A percentile compares a stretch with the other conserved stretches of the same genome.
Evolutionary conservation across 257 asterid genomes (phyloP).

Genomic region (Solanum bulbocastanum): DNA sequence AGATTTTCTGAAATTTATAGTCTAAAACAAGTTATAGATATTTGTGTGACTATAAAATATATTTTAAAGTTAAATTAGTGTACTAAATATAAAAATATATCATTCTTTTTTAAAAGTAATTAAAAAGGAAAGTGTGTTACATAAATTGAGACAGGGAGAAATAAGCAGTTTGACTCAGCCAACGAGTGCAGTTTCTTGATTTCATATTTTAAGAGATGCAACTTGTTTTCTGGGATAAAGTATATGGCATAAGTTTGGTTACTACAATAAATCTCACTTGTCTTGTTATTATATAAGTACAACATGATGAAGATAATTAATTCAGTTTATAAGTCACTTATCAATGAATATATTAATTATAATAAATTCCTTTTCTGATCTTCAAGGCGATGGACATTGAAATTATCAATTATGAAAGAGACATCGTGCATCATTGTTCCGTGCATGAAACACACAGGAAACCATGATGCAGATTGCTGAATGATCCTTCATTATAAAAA

Average conservation of each 20-base stretch:
- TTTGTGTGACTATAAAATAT: background rate
- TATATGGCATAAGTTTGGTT: background rate
- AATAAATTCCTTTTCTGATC: background rate
- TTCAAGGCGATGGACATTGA: constrained; percentile 8
- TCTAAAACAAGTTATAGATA: no score
- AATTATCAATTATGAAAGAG: constrained; percentile 17
- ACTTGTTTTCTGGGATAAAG: background rate
- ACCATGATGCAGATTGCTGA: background rate
- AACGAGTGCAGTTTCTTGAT: constrained; percentile 2
- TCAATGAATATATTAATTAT: background rate
- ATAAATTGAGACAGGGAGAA: fast-evolving
- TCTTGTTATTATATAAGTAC: background rate
- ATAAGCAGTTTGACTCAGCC: constrained; percentile 7
- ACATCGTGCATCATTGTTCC: constrained; percentile 4
- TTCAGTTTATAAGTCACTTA: constrained; percentile 1
- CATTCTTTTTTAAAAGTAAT: background rate
- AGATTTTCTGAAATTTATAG: no score
- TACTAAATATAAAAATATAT: no score
- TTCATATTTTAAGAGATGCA: background rate
- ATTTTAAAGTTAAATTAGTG: no score
- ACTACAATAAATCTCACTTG: background rate
- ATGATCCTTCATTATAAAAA: background rate
- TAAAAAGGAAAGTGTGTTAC: no score
- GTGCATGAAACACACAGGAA: background rate
- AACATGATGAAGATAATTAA: background rate